phyloP scores from a whole-genome alignment of 2,329 filamentous ascomycete genomes.

The Tolypocladium nubicola region DNA sequence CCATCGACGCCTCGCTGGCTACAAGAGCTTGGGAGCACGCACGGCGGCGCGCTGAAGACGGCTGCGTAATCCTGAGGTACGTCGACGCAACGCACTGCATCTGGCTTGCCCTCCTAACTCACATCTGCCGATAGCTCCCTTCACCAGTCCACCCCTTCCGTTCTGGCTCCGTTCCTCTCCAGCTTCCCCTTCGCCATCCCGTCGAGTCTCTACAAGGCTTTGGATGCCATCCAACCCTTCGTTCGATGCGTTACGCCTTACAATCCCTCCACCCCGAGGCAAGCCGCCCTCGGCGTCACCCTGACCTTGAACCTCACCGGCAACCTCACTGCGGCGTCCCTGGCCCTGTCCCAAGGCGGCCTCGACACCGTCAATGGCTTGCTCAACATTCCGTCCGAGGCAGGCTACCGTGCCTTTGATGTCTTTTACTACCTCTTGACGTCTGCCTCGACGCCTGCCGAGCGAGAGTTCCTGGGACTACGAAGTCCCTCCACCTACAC shows the following conservation, averaged over 20 bases:
- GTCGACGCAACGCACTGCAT: constrained; percentile 15
- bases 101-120: neutral
- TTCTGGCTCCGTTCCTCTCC: constrained; percentile 71
- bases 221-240: constrained; percentile 78
- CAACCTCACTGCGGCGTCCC: constrained; percentile 60
- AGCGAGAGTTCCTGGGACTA: constrained; percentile 79
- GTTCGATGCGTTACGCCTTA: constrained; percentile 77
- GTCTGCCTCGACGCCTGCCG: constrained; percentile 77
- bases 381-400: constrained; percentile 65
- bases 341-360: constrained; percentile 77
- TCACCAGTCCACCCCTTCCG: constrained; percentile 77
- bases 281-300: constrained; percentile 70
- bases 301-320: constrained; percentile 75
- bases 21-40: constrained; percentile 93
- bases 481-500: constrained; percentile 67
- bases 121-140: constrained; percentile 51
- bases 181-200: constrained; percentile 74
- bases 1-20: constrained; percentile 69
- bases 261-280: constrained; percentile 74
- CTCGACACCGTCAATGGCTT: constrained; percentile 77
- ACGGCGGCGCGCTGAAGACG: constrained; percentile 85
- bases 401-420: constrained; percentile 86
- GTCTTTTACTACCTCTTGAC: constrained; percentile 96
- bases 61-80: constrained; percentile 81
- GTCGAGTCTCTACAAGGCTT: constrained; percentile 60